A percentile compares a stretch with the other conserved stretches of the same genome.
phyloP scores from a whole-genome alignment of 1,139 yeast genomes.

The Candida tunisiensis region DNA sequence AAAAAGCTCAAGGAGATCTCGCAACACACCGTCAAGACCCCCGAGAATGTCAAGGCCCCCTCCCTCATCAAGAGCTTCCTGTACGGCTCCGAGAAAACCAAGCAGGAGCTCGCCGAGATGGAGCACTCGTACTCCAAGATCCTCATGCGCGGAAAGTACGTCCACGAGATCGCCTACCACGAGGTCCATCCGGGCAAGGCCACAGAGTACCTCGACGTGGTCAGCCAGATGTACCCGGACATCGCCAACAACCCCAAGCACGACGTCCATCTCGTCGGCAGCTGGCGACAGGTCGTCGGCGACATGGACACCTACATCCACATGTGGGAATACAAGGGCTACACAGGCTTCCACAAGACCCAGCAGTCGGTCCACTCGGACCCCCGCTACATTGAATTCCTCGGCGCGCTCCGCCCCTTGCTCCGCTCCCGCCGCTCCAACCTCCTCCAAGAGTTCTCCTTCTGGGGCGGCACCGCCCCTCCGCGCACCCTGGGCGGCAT shows the following conservation, averaged over 20 bases:
- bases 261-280: slow-evolving; percentile 23
- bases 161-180: slow-evolving; percentile 24
- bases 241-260: slow-evolving; percentile 17
- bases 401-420: slow-evolving; percentile 15
- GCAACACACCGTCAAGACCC: slow-evolving; percentile 1
- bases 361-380: slow-evolving; percentile 19
- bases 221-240: slow-evolving; percentile 18
- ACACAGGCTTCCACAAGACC: slow-evolving; percentile 24
- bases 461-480: slow-evolving; percentile 29
- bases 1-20: slow-evolving; percentile 1
- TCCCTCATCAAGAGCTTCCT: slow-evolving; percentile 18
- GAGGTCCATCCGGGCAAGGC: slow-evolving; percentile 20
- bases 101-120: slow-evolving; percentile 18
- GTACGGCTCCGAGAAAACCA: slow-evolving; percentile 20
- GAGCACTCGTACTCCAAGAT: slow-evolving; percentile 21
- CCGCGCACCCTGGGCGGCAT: slow-evolving; percentile 26
- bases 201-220: slow-evolving; percentile 20
- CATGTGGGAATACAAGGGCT: slow-evolving; percentile 28
- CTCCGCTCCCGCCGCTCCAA: slow-evolving; percentile 20
- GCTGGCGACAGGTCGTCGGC: slow-evolving; percentile 26
- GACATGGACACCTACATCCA: slow-evolving; percentile 22
- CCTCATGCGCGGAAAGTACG: slow-evolving; percentile 25
- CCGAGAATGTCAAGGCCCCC: slow-evolving; percentile 1
- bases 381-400: slow-evolving; percentile 15
- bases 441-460: slow-evolving; percentile 24